Conservation (phyloP, 2,329 filamentous ascomycete genomes). For the Phaeosphaeriaceae sp. region DNA sequence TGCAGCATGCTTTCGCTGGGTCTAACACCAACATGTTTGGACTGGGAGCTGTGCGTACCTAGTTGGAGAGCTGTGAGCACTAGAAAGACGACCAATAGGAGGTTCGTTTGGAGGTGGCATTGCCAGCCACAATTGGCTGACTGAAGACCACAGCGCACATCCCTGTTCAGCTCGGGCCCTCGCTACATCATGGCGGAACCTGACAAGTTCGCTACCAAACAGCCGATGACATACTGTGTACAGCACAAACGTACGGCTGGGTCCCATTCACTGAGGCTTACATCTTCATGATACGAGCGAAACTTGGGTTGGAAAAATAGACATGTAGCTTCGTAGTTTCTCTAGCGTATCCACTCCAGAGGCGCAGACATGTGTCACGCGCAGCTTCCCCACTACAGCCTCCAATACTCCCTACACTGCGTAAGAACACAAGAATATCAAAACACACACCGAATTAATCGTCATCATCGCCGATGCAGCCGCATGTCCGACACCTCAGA, state of each 20-base stretch:
- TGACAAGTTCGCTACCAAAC: not conserved
- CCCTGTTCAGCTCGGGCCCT: not conserved
- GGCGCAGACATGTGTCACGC: not conserved
- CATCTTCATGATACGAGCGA: not conserved
- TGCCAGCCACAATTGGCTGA: constrained; percentile 8
- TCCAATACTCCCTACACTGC: not conserved
- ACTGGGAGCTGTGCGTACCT: not conserved
- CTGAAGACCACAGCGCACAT: constrained; percentile 1
- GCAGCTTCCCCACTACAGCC: not conserved
- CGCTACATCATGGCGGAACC: not conserved
- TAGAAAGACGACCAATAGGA: not conserved
- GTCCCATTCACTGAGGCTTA: not conserved
- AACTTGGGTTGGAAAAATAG: not conserved
- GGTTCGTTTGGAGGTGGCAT: not conserved
- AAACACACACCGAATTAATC: not conserved
- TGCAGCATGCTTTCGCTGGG: constrained; percentile 5
- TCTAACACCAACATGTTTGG: not conserved
- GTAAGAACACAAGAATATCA: not conserved
- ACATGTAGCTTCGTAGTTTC: not conserved
- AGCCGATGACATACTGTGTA: not conserved
- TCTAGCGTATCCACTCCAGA: not conserved
- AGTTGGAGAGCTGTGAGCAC: no score
- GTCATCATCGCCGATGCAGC: not conserved
- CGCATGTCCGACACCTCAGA: not conserved
- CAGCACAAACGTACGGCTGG: not conserved